phyloP scores from a whole-genome alignment of 129 eudicot genomes.

The Centaurea solstitialis region DNA sequence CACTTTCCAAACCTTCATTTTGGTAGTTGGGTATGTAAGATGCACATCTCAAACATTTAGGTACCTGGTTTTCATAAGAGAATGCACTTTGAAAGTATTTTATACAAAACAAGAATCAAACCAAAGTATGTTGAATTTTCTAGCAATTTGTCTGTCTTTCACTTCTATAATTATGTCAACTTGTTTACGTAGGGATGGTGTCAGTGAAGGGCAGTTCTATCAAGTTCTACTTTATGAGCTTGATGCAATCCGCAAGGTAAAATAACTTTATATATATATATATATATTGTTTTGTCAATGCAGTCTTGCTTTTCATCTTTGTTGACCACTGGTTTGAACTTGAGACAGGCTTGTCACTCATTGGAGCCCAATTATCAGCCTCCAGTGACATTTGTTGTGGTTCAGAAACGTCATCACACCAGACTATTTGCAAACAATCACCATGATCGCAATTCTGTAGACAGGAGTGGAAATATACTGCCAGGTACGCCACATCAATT shows the following conservation, averaged over 20 bases:
- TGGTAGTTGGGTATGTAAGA: neutral
- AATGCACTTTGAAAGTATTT: neutral
- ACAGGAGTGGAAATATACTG: slow-evolving; percentile 84
- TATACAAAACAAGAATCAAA: neutral
- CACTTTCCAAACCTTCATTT: neutral
- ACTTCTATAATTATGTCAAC: neutral
- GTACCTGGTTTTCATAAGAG: neutral
- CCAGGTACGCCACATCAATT: slow-evolving; percentile 51
- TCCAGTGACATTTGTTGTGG: slow-evolving; percentile 89
- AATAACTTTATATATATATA: neutral
- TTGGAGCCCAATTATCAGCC: slow-evolving; percentile 88
- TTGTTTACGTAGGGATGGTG: slow-evolving; percentile 73
- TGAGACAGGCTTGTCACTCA: slow-evolving; percentile 76
- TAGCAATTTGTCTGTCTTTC: neutral
- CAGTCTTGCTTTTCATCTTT: neutral
- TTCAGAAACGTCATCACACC: slow-evolving; percentile 95
- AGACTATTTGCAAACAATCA: slow-evolving; percentile 85
- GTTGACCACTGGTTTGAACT: neutral
- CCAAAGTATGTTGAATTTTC: neutral
- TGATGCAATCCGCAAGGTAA: slow-evolving; percentile 89
- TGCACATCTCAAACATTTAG: neutral
- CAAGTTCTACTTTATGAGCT: slow-evolving; percentile 88
- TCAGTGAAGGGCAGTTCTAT: slow-evolving; percentile 91
- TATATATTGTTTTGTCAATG: neutral
- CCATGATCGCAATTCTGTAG: slow-evolving; percentile 62